Base-by-base conservation (phyloP, 495 filamentous ascomycete genomes). In the Clohesyomyces aquaticus region DNA sequence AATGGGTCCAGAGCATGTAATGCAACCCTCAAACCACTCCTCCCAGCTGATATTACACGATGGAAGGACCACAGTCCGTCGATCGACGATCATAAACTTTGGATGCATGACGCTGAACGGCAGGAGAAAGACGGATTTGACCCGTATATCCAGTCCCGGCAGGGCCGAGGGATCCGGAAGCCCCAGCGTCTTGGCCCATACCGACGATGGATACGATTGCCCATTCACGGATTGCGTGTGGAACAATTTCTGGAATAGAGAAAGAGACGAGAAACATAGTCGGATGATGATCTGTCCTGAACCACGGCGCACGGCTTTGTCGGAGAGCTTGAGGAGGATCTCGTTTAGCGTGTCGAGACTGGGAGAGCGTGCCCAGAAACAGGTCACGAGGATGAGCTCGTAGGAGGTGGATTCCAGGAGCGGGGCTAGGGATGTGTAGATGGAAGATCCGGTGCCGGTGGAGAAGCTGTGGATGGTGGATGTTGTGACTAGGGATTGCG, bases 21-120 rank as follows among this genome's bases (percentile, higher is more conserved):
- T 73, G 55, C 84, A 88, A 1, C 86, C 85, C 73, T 91, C 89
- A 26, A 91, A 80, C 89, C 89, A 92, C 14, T 79, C 63, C 71
- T 91, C 89, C 85, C 85, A 90, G 67, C 87, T 90, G 0, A 92
- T 82, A 71, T 92, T 92, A 67, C 85, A 87, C 66, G 85, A 88
- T 0, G 87, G 87, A 11, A 91, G 69, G 38, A 83, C 80, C 2
- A 84, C 85, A 1, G 67, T 77, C 35, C 79, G 68, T 9, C 87
- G 78, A 67, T 92, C 89, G 14, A 91, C 73, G 50, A 92, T 80
- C 48, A 89, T 77, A 63, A 87, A 91, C 70, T 92, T 92, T 1
- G 87, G 84, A 67, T 91, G 89, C 80, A 91, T 86, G 1, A 91
- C 84, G 57, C 86, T 88, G 68, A 92, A 86, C 2, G 89, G 89